Evolutionary conservation across 352 stramenopile genomes (phyloP).

Genomic region (Blastocystis sp.): DNA sequence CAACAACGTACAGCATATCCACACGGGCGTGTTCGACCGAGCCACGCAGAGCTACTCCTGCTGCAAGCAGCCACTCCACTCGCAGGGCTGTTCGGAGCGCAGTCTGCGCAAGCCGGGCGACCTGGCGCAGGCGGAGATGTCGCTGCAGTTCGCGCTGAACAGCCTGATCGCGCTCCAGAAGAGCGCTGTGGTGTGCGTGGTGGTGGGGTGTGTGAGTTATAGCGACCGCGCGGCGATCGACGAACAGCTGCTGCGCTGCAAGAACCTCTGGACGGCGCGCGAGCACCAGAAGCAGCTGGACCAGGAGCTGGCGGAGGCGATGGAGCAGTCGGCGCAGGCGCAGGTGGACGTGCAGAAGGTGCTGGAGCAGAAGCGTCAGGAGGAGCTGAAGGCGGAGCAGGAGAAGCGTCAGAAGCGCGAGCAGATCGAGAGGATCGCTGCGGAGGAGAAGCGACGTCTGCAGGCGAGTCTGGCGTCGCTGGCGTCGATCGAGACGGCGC

Average conservation of each 20-base stretch:
- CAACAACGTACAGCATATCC: not conserved
- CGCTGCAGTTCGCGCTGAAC: conserved; percentile 38
- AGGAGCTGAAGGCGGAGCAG: conserved; percentile 37
- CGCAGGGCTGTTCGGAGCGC: not conserved
- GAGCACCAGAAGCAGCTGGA: conserved; percentile 62
- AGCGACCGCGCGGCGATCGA: conserved; percentile 14
- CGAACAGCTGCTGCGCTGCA: conserved; percentile 6
- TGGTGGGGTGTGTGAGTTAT: not conserved
- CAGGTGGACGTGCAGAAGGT: conserved; percentile 9
- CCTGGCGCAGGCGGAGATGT: conserved; percentile 35
- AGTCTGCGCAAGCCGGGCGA: conserved; percentile 29
- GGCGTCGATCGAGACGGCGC: not conserved
- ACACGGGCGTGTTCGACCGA: not conserved
- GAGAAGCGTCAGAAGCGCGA: conserved; percentile 55
- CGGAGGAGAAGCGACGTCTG: conserved; percentile 41
- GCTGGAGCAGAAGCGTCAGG: conserved; percentile 44
- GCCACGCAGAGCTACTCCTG: conserved; percentile 15
- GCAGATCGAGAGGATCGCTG: conserved; percentile 23
- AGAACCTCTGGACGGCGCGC: conserved; percentile 33
- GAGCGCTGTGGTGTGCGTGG: not conserved
- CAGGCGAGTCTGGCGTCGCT: not conserved
- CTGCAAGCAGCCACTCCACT: not conserved
- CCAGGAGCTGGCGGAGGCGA: not conserved
- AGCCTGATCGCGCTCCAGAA: conserved; percentile 17
- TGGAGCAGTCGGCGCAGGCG: not conserved